These are phyloP conservation scores for Colletotrichum phormii DNA, from an alignment of 2,329 filamentous ascomycete species.

Conservation along the genomic window DNA sequence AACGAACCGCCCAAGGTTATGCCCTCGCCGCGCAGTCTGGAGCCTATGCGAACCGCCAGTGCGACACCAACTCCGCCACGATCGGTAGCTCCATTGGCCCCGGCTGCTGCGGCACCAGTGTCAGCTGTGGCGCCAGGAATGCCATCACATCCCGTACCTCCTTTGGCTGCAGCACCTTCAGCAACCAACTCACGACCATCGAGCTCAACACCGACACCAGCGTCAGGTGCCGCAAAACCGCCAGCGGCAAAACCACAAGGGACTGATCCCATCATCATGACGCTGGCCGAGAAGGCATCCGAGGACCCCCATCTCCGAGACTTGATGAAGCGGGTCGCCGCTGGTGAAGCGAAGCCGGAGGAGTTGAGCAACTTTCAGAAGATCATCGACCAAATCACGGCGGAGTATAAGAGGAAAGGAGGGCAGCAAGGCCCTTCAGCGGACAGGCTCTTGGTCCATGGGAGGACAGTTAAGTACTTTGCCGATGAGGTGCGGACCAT, in stretches of 20 bases:
- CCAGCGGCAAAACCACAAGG: conserved; percentile 33
- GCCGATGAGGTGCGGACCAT: conserved; percentile 69
- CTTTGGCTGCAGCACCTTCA: conserved; percentile 41
- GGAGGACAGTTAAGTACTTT: conserved; percentile 69
- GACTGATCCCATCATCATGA: conserved; percentile 76
- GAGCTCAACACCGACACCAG: conserved; percentile 36
- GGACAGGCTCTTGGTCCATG: conserved; percentile 65
- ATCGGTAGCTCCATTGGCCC: conserved; percentile 16
- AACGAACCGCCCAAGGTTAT: neutral
- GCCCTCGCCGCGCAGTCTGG: conserved; percentile 2
- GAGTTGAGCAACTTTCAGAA: conserved; percentile 82
- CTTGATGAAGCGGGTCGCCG: conserved; percentile 86
- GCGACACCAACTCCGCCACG: conserved; percentile 22
- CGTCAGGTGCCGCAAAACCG: conserved; percentile 20
- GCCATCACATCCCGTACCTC: conserved; percentile 29
- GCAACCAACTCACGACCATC: conserved; percentile 34
- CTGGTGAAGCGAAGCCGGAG: conserved; percentile 74
- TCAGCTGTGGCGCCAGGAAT: conserved; percentile 39
- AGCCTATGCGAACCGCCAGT: conserved; percentile 4
- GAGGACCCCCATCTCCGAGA: conserved; percentile 79
- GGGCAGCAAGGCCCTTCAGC: conserved; percentile 64
- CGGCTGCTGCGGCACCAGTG: conserved; percentile 31
- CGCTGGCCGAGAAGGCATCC: conserved; percentile 80
- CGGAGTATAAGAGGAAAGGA: conserved; percentile 65
- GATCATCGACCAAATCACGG: conserved; percentile 83